A percentile compares a stretch with the other conserved stretches of the same genome.
phyloP scores from a whole-genome alignment of 352 stramenopile genomes.

The Pythium vanterpoolii region DNA sequence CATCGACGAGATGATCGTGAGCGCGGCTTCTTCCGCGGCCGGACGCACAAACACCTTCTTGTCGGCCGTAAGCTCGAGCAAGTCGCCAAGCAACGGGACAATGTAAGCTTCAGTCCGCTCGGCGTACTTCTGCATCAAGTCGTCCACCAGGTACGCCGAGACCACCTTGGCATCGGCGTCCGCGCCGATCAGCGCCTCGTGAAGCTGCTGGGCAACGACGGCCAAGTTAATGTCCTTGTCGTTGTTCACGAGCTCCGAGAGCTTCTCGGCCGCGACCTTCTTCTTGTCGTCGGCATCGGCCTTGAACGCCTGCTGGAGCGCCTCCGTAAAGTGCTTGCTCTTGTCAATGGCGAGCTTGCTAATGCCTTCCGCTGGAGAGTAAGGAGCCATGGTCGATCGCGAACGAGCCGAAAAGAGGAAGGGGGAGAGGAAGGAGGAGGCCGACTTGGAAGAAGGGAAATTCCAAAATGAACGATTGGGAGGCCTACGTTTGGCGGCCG shows the following conservation, averaged over 20 bases:
- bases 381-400: conserved; percentile 63
- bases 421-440: conserved; percentile 14
- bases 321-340: conserved; percentile 89
- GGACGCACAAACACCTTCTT: conserved; percentile 77
- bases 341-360: conserved; percentile 86
- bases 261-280: conserved; percentile 81
- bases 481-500: not conserved
- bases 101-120: conserved; percentile 80
- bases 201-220: conserved; percentile 67
- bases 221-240: conserved; percentile 73
- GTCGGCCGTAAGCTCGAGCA: conserved; percentile 82
- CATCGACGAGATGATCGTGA: conserved; percentile 75
- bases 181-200: conserved; percentile 47
- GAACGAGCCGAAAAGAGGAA: conserved; percentile 23
- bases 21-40: conserved; percentile 65
- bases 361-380: conserved; percentile 76
- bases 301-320: conserved; percentile 71
- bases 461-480: conserved; percentile 63
- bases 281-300: conserved; percentile 58
- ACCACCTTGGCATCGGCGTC: conserved; percentile 71
- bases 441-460: conserved; percentile 55
- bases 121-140: conserved; percentile 85
- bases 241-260: conserved; percentile 73
- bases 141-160: conserved; percentile 69
- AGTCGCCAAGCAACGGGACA: conserved; percentile 53